Base-by-base conservation (phyloP, 2,329 filamentous ascomycete genomes). In the Aspergillus flavus region DNA sequence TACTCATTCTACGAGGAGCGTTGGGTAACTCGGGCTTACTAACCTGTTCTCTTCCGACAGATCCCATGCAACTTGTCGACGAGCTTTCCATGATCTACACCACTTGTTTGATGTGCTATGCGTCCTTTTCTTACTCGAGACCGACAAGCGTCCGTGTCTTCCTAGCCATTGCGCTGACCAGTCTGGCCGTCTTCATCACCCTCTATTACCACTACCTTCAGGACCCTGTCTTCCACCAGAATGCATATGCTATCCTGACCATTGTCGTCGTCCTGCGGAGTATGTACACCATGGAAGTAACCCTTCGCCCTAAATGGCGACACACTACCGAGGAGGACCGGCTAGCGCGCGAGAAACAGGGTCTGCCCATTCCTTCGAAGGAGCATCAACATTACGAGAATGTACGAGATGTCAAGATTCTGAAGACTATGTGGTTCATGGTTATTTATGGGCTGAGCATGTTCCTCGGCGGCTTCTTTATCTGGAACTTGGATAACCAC, bases 401-500 rank as follows among this genome's bases (percentile, higher is more conserved):
- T 63, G 72, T 76, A 46, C 80, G 88, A 61, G 88, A 91, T 67
- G 64, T 78, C 59, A 80, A 82, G 66, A 88, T 86, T 52, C 78
- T 90, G 68, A 84, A 81, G 41, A 84, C 86, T 55, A 93, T 95
- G 90, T 94, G 92, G 91, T 82, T 81, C 48, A 87, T 96, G 86
- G 88, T 94, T 55, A 81, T 79, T 62, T 81, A 86, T 79, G 91
- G 91, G 0, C 79, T 95, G 30, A 81, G 79, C 41, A 83, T 92
- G 67, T 96, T 96, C 75, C 76, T 95, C 16, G 84, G 87, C 0
- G 92, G 91, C 0, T 96, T 93, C 72, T 80, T 83, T 6, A 85
- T 96, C 59, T 96, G 92, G 93, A 89, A 85, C 59, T 72, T 96
- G 58, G 92, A 96, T 74, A 95, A 92, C 66, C 80, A 84, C n/a